Conservation (phyloP, 129 eudicot genomes). For the Ambrosia artemisiifolia region DNA sequence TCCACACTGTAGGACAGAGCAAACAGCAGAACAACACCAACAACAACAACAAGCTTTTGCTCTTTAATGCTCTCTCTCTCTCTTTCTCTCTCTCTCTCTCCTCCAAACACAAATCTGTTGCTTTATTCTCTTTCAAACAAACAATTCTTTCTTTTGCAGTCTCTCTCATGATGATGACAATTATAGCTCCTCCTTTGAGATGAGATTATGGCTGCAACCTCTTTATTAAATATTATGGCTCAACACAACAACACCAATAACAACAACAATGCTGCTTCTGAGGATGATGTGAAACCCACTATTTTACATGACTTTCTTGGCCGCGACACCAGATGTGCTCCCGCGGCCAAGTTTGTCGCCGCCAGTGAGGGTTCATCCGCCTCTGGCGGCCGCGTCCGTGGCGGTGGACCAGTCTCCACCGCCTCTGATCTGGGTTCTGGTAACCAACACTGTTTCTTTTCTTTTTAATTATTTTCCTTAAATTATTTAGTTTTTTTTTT, state of each 20-base stretch:
- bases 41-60: slow-evolving; percentile 53
- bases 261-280: slow-evolving; percentile 1
- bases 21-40: slow-evolving; percentile 37
- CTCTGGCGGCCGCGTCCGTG: slow-evolving; percentile 52
- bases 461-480: neutral
- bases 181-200: slow-evolving; percentile 11
- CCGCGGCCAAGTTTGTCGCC: slow-evolving; percentile 37
- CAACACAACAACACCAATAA: slow-evolving; percentile 21
- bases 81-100: slow-evolving; percentile 32
- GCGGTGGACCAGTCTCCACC: slow-evolving; percentile 59
- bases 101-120: neutral
- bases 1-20: slow-evolving; percentile 48
- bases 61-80: slow-evolving; percentile 59
- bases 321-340: slow-evolving; percentile 40
- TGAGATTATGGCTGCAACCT: slow-evolving; percentile 45
- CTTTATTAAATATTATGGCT: slow-evolving; percentile 41
- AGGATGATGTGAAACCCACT: slow-evolving; percentile 57
- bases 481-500: neutral
- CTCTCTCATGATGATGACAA: slow-evolving; percentile 4
- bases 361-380: slow-evolving; percentile 28
- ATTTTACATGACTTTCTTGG: slow-evolving; percentile 80
- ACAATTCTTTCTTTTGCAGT: slow-evolving; percentile 20
- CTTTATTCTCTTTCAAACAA: slow-evolving; percentile 34
- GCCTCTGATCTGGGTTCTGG: slow-evolving; percentile 94
- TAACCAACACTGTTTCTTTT: slow-evolving; percentile 20